Base-by-base conservation (phyloP, 2,329 filamentous ascomycete species). In the Elsinoe australis region DNA sequence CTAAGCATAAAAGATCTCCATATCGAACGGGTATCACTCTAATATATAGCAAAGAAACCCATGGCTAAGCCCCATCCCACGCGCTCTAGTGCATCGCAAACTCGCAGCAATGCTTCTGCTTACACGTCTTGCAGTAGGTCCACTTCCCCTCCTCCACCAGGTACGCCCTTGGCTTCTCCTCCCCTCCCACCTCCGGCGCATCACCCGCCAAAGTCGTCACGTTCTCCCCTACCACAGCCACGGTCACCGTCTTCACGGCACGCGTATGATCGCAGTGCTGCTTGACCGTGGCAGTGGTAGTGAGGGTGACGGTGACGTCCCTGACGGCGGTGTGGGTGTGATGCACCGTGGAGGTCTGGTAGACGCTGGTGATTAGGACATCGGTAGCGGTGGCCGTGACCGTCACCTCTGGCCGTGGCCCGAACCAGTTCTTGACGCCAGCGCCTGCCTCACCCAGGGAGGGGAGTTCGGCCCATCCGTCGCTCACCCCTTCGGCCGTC, bases 91-190 rank as follows among this genome's bases (percentile, higher is more conserved):
- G 39, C 26, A 8, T 8, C 15, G 39, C 24, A 32, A 28, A 24
- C 17, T 44, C 39, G 17, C 39, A 44, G 39, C 39, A 44, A 19
- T 44, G 39, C 7, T 7, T 32, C 39, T 44, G 39, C 17, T 14
- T 44, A 15, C 39, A 44, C 7, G n/a, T 18, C 14, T 7, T 14
- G 10, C 39, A 44, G 28, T 44, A 44, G 6, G 26, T 29, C 26
- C 28, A 8, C 39, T 15, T 29, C 9, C 39, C 39, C 14, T 31
- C 39, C 8, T 24, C 28, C 6, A 44, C 39, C 24, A 44, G 5
- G 15, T n/a, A 41, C 6, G n/a, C 14, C 21, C 36, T 41, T n/a
- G n/a, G n/a, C 36, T 41, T 22, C 2, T 22, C 36, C 19, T 26
- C 21, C 22, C 15, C 12, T 41, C 36, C 21, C 21, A 32, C 17